These are phyloP conservation scores for Gastrolobium bilobum DNA, from an alignment of 306 rosid species.

Conservation along the genomic window DNA sequence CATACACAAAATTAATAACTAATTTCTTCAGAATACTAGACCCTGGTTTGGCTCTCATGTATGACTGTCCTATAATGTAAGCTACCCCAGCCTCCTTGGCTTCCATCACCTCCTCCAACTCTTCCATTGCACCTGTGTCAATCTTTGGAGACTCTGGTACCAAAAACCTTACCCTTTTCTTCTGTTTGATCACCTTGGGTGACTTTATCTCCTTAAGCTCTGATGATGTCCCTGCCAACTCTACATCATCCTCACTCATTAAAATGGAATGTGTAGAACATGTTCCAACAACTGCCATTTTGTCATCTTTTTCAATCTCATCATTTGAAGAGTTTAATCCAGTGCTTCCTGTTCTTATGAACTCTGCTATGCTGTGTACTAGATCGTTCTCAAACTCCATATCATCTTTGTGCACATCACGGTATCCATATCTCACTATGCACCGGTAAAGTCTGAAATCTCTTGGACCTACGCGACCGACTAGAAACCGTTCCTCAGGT, in stretches of 20 bases:
- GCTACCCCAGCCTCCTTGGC: constrained; percentile 89
- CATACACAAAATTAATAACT: constrained; percentile 76
- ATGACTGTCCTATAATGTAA: constrained; percentile 80
- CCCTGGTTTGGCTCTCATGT: constrained; percentile 86
- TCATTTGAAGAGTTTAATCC: constrained; percentile 36
- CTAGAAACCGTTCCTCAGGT: constrained; percentile 84
- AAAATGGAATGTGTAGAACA: constrained; percentile 64
- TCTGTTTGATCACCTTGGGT: constrained; percentile 54
- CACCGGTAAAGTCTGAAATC: constrained; percentile 81
- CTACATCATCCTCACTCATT: constrained; percentile 51
- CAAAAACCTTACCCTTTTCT: constrained; percentile 80
- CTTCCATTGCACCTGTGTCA: constrained; percentile 59
- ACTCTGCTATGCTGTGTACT: constrained; percentile 87
- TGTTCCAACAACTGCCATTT: constrained; percentile 78
- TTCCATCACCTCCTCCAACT: constrained; percentile 78
- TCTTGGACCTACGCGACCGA: constrained; percentile 81
- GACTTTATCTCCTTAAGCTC: constrained; percentile 71
- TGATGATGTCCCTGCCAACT: constrained; percentile 54
- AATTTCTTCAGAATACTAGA: constrained; percentile 74
- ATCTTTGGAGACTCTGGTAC: constrained; percentile 83
- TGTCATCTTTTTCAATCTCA: constrained; percentile 56
- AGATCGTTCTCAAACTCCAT: constrained; percentile 88
- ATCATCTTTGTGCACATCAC: constrained; percentile 85
- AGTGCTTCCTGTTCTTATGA: constrained; percentile 62
- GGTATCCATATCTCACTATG: constrained; percentile 90